Percentiles rank a stretch among this genome's conserved stretches.
Evolutionary conservation across 768 basidiomycete species (phyloP).

Genomic region (Russula dissimulans): DNA sequence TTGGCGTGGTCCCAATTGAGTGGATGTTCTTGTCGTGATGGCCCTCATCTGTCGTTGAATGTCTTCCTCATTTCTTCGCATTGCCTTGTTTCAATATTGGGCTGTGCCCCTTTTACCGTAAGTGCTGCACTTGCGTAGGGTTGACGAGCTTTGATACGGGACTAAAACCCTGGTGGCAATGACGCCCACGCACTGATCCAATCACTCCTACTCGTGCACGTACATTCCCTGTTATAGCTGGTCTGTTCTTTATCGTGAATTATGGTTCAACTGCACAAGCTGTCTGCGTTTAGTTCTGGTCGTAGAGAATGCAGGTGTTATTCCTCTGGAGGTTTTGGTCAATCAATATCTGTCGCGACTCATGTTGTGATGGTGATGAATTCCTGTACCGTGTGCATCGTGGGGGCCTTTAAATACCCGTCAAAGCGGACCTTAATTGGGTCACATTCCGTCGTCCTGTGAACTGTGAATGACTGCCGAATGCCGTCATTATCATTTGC

Average conservation of each 20-base stretch:
- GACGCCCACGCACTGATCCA: conserved; percentile 22
- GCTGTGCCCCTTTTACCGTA: conserved; percentile 15
- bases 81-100: conserved; percentile 6
- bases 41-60: neutral
- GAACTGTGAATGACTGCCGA: too few species aligned
- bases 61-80: conserved; percentile 12
- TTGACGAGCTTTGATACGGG: conserved; percentile 27
- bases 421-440: neutral
- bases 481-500: too few species aligned
- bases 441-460: neutral
- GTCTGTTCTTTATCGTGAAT: conserved; percentile 4
- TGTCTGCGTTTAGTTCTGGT: neutral
- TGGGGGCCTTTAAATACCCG: too few species aligned
- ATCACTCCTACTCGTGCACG: conserved; percentile 20
- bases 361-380: neutral
- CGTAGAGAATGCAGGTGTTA: neutral
- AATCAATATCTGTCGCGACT: neutral
- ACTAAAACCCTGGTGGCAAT: conserved; percentile 38
- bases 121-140: conserved; percentile 18
- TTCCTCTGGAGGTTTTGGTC: neutral
- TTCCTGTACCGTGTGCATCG: too few species aligned
- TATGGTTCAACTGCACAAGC: neutral
- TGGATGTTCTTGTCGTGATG: conserved; percentile 18
- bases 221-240: conserved; percentile 15
- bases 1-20: conserved; percentile 54